Evolutionary conservation across 73 alveolate genomes (phyloP).

Genomic region (Tetrahymena thermophila): DNA sequence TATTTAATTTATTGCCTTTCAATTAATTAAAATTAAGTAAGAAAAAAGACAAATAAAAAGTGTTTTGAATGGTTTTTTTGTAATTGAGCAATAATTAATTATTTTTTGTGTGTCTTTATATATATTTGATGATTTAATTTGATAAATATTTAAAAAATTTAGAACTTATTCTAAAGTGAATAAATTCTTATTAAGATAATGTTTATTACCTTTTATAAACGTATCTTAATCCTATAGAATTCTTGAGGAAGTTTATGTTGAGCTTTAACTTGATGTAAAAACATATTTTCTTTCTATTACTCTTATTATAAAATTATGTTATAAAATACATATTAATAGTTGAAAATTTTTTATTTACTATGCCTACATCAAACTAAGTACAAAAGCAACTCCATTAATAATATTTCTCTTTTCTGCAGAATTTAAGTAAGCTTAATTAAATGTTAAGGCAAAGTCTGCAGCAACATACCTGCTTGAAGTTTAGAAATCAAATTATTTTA

Average conservation of each 20-base stretch:
- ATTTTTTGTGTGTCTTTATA: too few relatives aligned
- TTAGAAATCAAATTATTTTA: not conserved
- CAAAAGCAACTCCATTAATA: not conserved
- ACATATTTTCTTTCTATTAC: not conserved
- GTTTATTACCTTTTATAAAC: not conserved
- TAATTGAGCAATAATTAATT: too few relatives aligned
- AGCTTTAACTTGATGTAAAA: not conserved
- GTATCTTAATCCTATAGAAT: not conserved
- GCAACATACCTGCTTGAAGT: not conserved
- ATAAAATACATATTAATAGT: not conserved
- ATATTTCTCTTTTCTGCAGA: not conserved
- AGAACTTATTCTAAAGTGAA: too few relatives aligned
- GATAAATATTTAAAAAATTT: too few relatives aligned
- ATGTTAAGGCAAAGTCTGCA: not conserved
- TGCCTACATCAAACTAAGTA: not conserved
- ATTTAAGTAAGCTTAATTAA: not conserved
- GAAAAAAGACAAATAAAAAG: too few relatives aligned
- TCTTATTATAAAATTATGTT: not conserved
- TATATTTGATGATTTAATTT: too few relatives aligned
- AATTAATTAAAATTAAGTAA: not conserved
- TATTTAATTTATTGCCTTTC: not conserved
- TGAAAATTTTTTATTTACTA: not conserved
- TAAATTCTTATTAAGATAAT: not conserved
- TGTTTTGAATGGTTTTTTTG: too few relatives aligned
- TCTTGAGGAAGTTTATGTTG: not conserved